Evolutionary conservation across 1,284 basidiomycete genomes (phyloP).

Genomic region (Trametes hirsuta): DNA sequence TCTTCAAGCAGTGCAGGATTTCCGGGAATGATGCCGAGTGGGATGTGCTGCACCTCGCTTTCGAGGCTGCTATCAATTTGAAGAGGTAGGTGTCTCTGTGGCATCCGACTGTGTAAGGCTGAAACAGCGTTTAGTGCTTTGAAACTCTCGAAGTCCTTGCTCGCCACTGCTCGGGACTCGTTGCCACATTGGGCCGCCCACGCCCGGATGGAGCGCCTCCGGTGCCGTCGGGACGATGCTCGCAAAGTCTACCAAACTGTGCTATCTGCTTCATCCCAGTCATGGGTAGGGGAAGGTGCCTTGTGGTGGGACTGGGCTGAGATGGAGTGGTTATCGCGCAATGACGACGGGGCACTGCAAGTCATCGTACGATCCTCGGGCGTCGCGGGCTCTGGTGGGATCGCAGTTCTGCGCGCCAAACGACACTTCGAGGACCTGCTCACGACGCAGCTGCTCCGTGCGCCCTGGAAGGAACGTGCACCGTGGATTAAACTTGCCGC

Average conservation of each 20-base stretch:
- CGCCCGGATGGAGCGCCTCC: constrained; percentile 77
- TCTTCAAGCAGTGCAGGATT: constrained; percentile 61
- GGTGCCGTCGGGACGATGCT: constrained; percentile 73
- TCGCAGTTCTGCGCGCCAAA: constrained; percentile 61
- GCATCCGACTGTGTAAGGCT: background rate
- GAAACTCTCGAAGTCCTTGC: constrained; percentile 73
- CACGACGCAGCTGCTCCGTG: constrained; percentile 19
- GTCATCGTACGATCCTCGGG: constrained; percentile 59
- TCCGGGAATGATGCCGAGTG: constrained; percentile 57
- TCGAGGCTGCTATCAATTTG: constrained; percentile 63
- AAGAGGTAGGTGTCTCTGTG: constrained; percentile 54
- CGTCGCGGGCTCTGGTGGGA: constrained; percentile 52
- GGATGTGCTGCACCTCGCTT: constrained; percentile 65
- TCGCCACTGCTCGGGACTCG: constrained; percentile 68
- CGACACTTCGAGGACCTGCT: constrained; percentile 56
- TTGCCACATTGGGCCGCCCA: constrained; percentile 80
- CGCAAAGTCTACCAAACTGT: constrained; percentile 83
- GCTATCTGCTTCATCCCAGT: constrained; percentile 46
- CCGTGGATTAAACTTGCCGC: constrained; percentile 66
- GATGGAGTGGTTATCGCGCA: constrained; percentile 80
- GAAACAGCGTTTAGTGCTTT: constrained; percentile 52
- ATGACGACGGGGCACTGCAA: constrained; percentile 51
- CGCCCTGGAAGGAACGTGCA: constrained; percentile 57
- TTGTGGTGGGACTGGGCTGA: constrained; percentile 92
- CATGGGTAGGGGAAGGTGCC: constrained; percentile 42